Conservation (phyloP, 208 protist genomes). For the Porcisia hertigi region DNA sequence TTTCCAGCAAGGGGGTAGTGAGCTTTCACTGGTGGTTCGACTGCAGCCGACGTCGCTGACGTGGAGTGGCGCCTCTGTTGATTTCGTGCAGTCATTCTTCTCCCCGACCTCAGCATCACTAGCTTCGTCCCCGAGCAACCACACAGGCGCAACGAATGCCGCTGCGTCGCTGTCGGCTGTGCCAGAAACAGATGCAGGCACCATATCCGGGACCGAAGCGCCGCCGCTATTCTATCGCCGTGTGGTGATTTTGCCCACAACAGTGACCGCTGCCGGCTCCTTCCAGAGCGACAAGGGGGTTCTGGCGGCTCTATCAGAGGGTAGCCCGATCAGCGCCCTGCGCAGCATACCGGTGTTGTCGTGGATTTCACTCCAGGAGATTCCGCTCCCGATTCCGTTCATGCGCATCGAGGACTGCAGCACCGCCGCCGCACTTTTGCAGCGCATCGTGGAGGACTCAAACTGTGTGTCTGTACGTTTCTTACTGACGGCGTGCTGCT, state of each 20-base stretch:
- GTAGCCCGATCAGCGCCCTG: conserved; percentile 26
- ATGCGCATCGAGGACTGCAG: conserved; percentile 39
- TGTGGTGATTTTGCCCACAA: conserved; percentile 51
- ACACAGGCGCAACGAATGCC: background rate
- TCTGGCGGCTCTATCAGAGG: conserved; percentile 24
- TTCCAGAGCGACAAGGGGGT: conserved; percentile 51
- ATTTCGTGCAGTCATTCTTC: conserved; percentile 33
- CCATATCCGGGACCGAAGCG: conserved; percentile 28
- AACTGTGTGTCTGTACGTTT: conserved; percentile 43
- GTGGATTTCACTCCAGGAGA: conserved; percentile 34
- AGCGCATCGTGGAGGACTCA: conserved; percentile 37
- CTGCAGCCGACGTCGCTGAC: conserved; percentile 59
- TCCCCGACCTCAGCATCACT: conserved; percentile 2
- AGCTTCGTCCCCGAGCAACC: background rate
- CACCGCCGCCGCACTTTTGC: conserved; percentile 19
- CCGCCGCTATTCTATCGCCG: conserved; percentile 62
- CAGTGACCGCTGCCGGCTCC: conserved; percentile 52
- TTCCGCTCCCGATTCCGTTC: conserved; percentile 37
- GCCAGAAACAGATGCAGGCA: background rate
- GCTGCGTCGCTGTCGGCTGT: background rate
- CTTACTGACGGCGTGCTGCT: conserved; percentile 46
- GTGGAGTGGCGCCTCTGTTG: conserved; percentile 37
- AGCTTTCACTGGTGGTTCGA: conserved; percentile 37
- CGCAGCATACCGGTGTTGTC: conserved; percentile 43
- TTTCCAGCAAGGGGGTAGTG: conserved; percentile 33